phyloP scores from a whole-genome alignment of 257 asterid species.

The Echium plantagineum region DNA sequence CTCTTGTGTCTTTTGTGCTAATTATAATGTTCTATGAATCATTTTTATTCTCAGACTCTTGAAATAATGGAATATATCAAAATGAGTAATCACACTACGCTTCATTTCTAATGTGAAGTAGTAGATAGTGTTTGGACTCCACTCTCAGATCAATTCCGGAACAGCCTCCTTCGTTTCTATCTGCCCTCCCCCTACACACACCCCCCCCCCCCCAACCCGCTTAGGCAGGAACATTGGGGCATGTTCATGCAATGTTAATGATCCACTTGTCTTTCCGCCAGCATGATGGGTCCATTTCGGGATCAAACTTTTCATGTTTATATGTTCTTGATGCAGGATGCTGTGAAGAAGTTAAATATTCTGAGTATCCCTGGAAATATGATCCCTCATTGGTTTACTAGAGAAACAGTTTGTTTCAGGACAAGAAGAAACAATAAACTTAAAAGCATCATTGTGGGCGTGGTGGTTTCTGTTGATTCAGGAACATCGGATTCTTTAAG shows the following conservation, averaged over 20 bases:
- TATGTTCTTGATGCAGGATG: constrained; percentile 14
- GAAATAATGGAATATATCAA: too few relatives aligned
- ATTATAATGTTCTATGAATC: too few relatives aligned
- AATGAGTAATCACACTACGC: too few relatives aligned
- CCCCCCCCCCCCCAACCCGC: too few relatives aligned
- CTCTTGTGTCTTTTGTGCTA: too few relatives aligned
- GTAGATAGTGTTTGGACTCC: too few relatives aligned
- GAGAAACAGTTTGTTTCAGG: constrained; percentile 12
- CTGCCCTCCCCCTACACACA: too few relatives aligned
- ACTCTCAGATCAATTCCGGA: too few relatives aligned
- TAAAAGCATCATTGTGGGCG: constrained; percentile 19
- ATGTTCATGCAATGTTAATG: too few relatives aligned
- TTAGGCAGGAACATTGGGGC: background rate
- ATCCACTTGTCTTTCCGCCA: background rate
- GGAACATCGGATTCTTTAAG: constrained; percentile 12
- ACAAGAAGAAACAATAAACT: constrained; percentile 12
- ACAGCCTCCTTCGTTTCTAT: too few relatives aligned
- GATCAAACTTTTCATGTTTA: background rate
- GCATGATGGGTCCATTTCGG: background rate
- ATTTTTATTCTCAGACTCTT: too few relatives aligned
- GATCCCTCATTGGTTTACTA: constrained; percentile 23
- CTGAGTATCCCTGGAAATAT: constrained; percentile 22
- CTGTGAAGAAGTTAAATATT: constrained; percentile 13
- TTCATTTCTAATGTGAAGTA: too few relatives aligned
- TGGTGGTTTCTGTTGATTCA: constrained; percentile 16